Evolutionary conservation across 176 grass and related monocot species (phyloP).

Genomic region (Leersia perrieri): DNA sequence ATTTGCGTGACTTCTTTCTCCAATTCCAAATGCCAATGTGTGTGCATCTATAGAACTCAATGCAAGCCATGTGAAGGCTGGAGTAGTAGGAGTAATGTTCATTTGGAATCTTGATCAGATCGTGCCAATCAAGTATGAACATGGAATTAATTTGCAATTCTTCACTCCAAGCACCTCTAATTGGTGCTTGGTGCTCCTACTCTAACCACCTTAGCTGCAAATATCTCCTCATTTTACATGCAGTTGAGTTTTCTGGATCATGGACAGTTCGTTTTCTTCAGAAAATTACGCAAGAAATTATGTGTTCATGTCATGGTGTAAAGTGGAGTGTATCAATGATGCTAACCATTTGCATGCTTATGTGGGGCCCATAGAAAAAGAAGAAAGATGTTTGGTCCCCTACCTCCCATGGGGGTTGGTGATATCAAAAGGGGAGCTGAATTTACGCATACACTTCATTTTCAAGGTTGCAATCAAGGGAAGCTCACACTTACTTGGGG

Average conservation of each 20-base stretch:
- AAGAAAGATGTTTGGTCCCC: conserved; percentile 16
- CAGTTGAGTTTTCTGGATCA: not conserved
- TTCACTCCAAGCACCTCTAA: not conserved
- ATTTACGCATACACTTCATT: not conserved
- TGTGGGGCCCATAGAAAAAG: not conserved
- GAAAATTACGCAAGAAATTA: not conserved
- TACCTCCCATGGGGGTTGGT: conserved; percentile 23
- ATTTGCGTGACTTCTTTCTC: not conserved
- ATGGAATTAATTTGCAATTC: not conserved
- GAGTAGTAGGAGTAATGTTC: not conserved
- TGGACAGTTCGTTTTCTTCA: not conserved
- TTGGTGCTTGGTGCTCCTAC: not conserved
- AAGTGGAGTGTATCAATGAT: not conserved
- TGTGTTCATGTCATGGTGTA: conserved; percentile 4
- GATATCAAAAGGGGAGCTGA: not conserved
- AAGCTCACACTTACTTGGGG: not conserved
- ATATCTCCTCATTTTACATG: not conserved
- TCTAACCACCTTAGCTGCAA: not conserved
- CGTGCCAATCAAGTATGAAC: not conserved
- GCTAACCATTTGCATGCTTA: not conserved
- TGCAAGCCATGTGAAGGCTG: not conserved
- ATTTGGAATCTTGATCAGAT: not conserved
- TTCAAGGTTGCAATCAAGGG: not conserved
- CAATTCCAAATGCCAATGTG: not conserved
- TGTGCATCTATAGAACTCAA: not conserved